Evolutionary conservation across 257 asterid species (phyloP), one percentile per base, ranked within the genome.

Genomic region (Asclepias syriaca): DNA sequence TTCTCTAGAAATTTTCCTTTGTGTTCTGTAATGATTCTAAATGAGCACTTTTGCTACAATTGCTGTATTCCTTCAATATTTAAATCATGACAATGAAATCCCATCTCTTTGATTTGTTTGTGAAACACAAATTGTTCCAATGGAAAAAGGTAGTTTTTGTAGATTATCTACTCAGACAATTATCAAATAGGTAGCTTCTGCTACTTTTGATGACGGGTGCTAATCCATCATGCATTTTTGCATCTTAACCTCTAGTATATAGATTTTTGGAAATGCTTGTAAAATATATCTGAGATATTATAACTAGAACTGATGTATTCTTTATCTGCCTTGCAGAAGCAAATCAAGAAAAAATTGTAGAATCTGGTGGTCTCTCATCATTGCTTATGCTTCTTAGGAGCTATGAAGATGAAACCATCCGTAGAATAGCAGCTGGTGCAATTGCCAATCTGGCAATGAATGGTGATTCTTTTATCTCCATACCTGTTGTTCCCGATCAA

Each of bases 361-460:
- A 92, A 84, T 97, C 99, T 65, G 99, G 99, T 61, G 99, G 99
- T 69, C 97, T 95, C 77, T 88, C 89, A 77, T 90, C 98, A 72
- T 86, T 95, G 78, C 72, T 95, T 81, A 90, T 86, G 96, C 99
- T 95, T 54, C 98, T 95, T 46, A 82, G 99, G 77, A 90, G 83
- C 72, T 87, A 91, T 21, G 98, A 87, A 82, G 99, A 95, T 81
- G 98, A 95, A 82, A 92, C 96, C 51, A 90, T 92, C 78, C 96
- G 98, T 67, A 90, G 99, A 83, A 92, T 92, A 78, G 96, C 99
- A 74, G 99, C 98, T 74, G 99, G 99, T 74, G 99, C 99, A 71
- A 88, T 95, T 80, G 99, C 99, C 77, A 95, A 95, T 83, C 96
- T 95, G 81, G 99, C 99, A 72, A 95, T 95, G 99, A 95, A 89